Base-by-base conservation (phyloP, 768 basidiomycete genomes). In the Rhizopogon rudus region DNA sequence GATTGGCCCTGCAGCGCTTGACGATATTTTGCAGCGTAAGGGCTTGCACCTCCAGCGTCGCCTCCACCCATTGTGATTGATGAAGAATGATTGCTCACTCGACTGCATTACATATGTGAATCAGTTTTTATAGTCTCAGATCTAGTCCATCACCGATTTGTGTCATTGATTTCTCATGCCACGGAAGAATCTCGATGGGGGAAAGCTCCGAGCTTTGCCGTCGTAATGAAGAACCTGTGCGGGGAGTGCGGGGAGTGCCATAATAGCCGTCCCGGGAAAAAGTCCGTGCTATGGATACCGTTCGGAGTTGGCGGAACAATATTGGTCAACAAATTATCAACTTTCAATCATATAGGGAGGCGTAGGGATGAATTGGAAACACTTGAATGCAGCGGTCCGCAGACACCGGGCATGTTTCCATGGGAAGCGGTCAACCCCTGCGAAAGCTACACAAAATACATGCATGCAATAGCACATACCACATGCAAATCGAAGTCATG, bases 1-100 rank as follows among this genome's bases (percentile, higher is more conserved):
- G 84, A 85, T 62, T 79, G 70, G 44, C 87, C 87, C 54, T 79
- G 78, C 40, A 88, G 74, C 13, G 77, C 75, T 61, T 73, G 76
- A 50, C 83, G 79, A 52, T 80, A 81, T 29, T 65, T 70, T 22
- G 77, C 73, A 49, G 77, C 69, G 28, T 75, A 65, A 52, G 66
- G 61, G 46, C 41, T 40, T 37, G 49, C 51, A 28, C 62, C 66
- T 41, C 60, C 60, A 60, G 66, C 63, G 62, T 67, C 64, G 55
- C 77, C 74, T 69, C 76, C 80, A 65, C 71, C 78, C 79, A 82
- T 82, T 44, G 41, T 53, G 37, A 16, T 45, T 51, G 55, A 42
- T 42, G 14, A 56, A 44, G 16, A 22, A 28, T 40, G 40, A 33
- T 37, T 56, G 48, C 14, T 49, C 1, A 49, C 22, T 37, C 33